Percentiles rank a stretch among this genome's conserved stretches.
These are phyloP conservation scores for Golovinomyces cichoracearum DNA, from an alignment of 2,329 filamentous ascomycete genomes.

Conservation along the genomic window DNA sequence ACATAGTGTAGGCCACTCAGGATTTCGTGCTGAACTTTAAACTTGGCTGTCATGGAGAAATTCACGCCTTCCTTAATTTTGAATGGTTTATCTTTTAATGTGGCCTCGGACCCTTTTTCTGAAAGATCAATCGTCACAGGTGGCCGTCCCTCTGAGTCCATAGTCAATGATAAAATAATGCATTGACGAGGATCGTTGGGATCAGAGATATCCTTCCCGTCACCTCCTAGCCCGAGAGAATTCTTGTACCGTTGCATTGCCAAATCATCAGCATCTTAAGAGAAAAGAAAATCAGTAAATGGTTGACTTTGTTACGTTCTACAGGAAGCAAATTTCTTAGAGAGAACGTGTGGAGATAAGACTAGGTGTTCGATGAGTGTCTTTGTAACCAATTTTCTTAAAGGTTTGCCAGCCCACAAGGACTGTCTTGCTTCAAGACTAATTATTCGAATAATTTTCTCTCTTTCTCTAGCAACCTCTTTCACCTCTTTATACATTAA, in stretches of 20 bases:
- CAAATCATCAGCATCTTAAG: conserved; percentile 38
- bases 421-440: background rate
- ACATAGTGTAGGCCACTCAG: conserved; percentile 88
- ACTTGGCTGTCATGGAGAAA: conserved; percentile 83
- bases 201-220: conserved; percentile 45
- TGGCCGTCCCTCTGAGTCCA: conserved; percentile 57
- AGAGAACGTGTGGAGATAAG: background rate
- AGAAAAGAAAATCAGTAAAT: background rate
- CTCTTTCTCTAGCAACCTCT: too few relatives aligned
- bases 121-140: conserved; percentile 80
- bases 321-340: background rate
- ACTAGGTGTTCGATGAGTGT: too few relatives aligned
- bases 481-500: too few relatives aligned
- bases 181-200: conserved; percentile 67
- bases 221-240: conserved; percentile 59
- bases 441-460: background rate
- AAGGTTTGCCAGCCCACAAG: too few relatives aligned
- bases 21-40: conserved; percentile 93
- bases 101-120: conserved; percentile 41
- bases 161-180: conserved; percentile 73
- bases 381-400: too few relatives aligned
- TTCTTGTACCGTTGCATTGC: conserved; percentile 94
- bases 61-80: conserved; percentile 86
- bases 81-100: conserved; percentile 78
- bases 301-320: background rate